phyloP scores from a whole-genome alignment of 2,329 filamentous ascomycete species.

The Colletotrichum siamense region DNA sequence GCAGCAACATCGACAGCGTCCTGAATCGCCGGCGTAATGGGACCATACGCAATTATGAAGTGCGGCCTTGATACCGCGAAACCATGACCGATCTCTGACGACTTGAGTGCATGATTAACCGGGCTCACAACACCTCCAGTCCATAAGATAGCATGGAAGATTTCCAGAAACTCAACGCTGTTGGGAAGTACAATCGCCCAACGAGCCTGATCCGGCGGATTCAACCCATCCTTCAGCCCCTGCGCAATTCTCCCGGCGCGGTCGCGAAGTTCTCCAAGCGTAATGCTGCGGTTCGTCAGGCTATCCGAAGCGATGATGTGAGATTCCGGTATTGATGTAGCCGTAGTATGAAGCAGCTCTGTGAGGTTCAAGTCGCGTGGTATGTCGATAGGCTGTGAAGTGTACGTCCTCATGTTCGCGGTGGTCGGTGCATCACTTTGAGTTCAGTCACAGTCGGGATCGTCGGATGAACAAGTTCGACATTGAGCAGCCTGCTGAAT shows the following conservation, averaged over 20 bases:
- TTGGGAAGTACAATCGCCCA: constrained; percentile 51
- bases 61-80: constrained; percentile 45
- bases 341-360: constrained; percentile 45
- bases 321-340: constrained; percentile 40
- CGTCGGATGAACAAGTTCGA: background rate
- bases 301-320: constrained; percentile 48
- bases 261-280: constrained; percentile 45
- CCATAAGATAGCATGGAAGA: constrained; percentile 47
- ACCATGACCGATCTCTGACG: constrained; percentile 44
- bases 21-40: constrained; percentile 30
- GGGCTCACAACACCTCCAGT: constrained; percentile 43
- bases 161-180: constrained; percentile 48
- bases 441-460: background rate
- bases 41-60: constrained; percentile 45
- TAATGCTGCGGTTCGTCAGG: constrained; percentile 49
- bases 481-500: background rate
- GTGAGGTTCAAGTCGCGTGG: constrained; percentile 47
- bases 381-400: constrained; percentile 34
- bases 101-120: constrained; percentile 43
- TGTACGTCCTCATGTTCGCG: constrained; percentile 37
- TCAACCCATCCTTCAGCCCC: constrained; percentile 37
- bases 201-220: constrained; percentile 38
- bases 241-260: constrained; percentile 45
- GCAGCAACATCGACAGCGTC: constrained; percentile 38
- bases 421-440: background rate